Conservation (phyloP, 192 early-diverging fungal genomes). For the Coemansia sp. region DNA sequence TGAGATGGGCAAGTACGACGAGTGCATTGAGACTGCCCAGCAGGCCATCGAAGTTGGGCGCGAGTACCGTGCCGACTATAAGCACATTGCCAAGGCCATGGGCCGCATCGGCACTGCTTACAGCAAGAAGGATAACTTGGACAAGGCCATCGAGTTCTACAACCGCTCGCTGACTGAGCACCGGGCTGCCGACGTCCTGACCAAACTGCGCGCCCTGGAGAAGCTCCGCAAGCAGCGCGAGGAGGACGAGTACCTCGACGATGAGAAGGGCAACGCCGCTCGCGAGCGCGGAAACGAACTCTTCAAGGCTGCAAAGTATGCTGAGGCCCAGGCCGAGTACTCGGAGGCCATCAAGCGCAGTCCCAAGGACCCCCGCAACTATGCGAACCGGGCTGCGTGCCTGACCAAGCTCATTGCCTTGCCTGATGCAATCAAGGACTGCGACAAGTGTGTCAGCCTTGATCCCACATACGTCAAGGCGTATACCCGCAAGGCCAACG, state of each 20-base stretch:
- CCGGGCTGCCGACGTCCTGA: slow-evolving; percentile 89
- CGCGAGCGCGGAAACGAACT: slow-evolving; percentile 92
- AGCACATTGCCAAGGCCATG: slow-evolving; percentile 93
- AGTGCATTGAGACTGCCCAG: slow-evolving; percentile 90
- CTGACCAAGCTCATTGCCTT: slow-evolving; percentile 94
- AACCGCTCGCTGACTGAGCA: slow-evolving; percentile 95
- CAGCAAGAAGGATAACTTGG: slow-evolving; percentile 74
- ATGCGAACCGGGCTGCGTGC: slow-evolving; percentile 96
- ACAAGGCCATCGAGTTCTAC: slow-evolving; percentile 91
- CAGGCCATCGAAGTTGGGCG: slow-evolving; percentile 91
- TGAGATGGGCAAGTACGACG: slow-evolving; percentile 92
- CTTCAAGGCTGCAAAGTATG: slow-evolving; percentile 89
- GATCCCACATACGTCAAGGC: slow-evolving; percentile 93
- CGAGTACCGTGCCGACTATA: slow-evolving; percentile 90
- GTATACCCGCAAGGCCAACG: slow-evolving; percentile 94
- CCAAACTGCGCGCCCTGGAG: slow-evolving; percentile 85
- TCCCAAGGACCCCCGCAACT: slow-evolving; percentile 84
- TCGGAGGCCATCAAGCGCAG: slow-evolving; percentile 98
- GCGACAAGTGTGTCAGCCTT: slow-evolving; percentile 82
- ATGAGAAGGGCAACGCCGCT: slow-evolving; percentile 82
- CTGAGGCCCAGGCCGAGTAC: slow-evolving; percentile 89
- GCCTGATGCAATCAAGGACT: slow-evolving; percentile 95
- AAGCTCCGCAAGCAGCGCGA: slow-evolving; percentile 79
- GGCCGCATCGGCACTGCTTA: slow-evolving; percentile 92
- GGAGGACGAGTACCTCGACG: slow-evolving; percentile 86